Evolutionary conservation across 495 filamentous ascomycete genomes (phyloP), one percentile per base, ranked within the genome.

Genomic region (Podospora australis): DNA sequence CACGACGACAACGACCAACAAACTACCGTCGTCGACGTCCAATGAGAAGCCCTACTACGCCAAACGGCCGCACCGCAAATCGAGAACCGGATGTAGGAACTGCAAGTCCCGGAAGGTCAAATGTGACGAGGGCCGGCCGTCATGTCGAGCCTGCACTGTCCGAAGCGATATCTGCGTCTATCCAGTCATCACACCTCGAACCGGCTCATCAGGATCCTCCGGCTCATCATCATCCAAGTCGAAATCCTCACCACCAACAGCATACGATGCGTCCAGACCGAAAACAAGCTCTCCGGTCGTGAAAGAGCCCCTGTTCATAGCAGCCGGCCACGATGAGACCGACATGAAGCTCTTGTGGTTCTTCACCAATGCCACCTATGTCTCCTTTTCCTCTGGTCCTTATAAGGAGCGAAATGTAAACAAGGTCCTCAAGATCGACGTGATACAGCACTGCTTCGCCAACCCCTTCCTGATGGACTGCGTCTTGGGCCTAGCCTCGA

Each of bases 21-120:
- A 30, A 30, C 6, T 30, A 23, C 13, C 21, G 8, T 23, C 16
- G 5, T 23, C 20, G 3, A 6, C 40, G 3, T 6, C 30, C 23
- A 36, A 17, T 36, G 43, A 42, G 9, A 68, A 47, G 39, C 65
- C 64, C 0, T 75, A 70, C 39, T 62, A 73, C 38, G 29, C 73
- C 22, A 78, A 77, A 53, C 62, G 74, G 16, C 72, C 75, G 22
- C 75, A 77, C 48, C 71, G 63, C 46, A 78, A 78, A 54, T 74
- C 72, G 0, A 64, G 73, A 34, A 59, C 58, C n/a, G 75, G 75
- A 20, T 78, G 75, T 53, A 68, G 70, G 44, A 69, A 59, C 49
- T 70, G 70, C 55, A 77, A 76, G 58, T 52, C 61, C 41, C 60
- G 63, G 44, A 69, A 70, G 52, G 62, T 65, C 52, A 64, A 78